Evolutionary conservation across 1,284 basidiomycete genomes (phyloP), one percentile per base, ranked within the genome.

Genomic region (Sanghuangporus sanghuang): DNA sequence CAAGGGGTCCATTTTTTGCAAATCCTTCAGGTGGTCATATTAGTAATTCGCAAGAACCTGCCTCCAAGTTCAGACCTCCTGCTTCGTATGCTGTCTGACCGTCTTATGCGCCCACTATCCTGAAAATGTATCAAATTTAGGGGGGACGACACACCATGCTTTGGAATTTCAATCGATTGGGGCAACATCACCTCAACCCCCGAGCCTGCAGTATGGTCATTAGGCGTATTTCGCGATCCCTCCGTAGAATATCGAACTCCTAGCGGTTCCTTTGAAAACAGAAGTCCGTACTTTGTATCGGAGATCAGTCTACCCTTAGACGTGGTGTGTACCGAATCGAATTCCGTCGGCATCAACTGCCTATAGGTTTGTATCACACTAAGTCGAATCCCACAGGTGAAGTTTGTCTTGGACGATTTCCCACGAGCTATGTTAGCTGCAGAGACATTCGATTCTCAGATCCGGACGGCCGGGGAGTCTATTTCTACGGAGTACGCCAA

Each of bases 201-300:
- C 35, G 57, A 66, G 6, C 72, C 76, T 5, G 70, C 77, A 7
- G 74, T 81, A 3, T 77, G 74, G 68, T 72, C 75, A 1, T 66
- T 82, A 32, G 80, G 81, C 0, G 69, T 78, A 11, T 68, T 77
- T 6, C 74, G 80, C 12, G 75, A 77, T 63, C 78, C 80, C 0
- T 69, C 73, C 6, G 70, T 78, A 11, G 69, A 72, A 42, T 77
- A 75, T 64, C 68, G 70, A 64, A 68, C 66, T 21, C 63, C 68
- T 16, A 67, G 61, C 3, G 68, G 65, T 11, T 53, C 35, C 6
- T 48, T 66, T 3, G 68, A 75, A 42, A 64, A 68, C 36, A 69
- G 76, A 16, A 66, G 68, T n/a, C 64, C 73, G 3, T 78, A 76
- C 64, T 79, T 71, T 63, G 70, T 67, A 68, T 71, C 71, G 5